phyloP scores from a whole-genome alignment of 768 basidiomycete genomes.

The Pisolithus orientalis region DNA sequence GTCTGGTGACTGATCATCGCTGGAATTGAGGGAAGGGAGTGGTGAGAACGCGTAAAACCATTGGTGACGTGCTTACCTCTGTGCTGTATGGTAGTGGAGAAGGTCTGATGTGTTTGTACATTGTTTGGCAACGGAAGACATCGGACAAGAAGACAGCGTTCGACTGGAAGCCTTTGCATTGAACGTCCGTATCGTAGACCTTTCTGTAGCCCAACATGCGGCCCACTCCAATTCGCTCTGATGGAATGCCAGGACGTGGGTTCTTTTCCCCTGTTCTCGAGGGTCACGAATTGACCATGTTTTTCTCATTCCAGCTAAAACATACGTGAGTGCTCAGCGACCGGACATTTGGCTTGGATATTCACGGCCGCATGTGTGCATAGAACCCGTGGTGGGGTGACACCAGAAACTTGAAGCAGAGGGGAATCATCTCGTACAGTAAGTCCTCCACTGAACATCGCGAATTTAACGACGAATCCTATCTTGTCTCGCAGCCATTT shows the following conservation, averaged over 20 bases:
- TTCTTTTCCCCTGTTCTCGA: slow-evolving; percentile 10
- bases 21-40: slow-evolving; percentile 5
- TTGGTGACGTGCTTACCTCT: slow-evolving; percentile 10
- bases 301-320: slow-evolving; percentile 48
- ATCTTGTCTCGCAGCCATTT: slow-evolving; percentile 48
- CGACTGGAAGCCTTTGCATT: neutral
- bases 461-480: neutral
- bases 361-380: neutral
- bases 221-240: slow-evolving; percentile 44
- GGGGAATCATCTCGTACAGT: slow-evolving; percentile 80
- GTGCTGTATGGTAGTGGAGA: slow-evolving; percentile 1
- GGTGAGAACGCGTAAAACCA: neutral
- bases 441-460: slow-evolving; percentile 27
- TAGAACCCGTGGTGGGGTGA: slow-evolving; percentile 94
- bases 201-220: slow-evolving; percentile 35
- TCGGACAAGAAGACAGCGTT: slow-evolving; percentile 12
- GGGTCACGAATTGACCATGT: slow-evolving; percentile 5
- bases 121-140: slow-evolving; percentile 31
- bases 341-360: neutral
- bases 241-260: slow-evolving; percentile 84
- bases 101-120: slow-evolving; percentile 13
- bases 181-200: neutral
- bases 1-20: slow-evolving; percentile 77
- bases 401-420: slow-evolving; percentile 59
- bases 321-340: slow-evolving; percentile 56